Evolutionary conservation across 2,329 filamentous ascomycete species (phyloP).

Genomic region (Claviceps quebecensis): DNA sequence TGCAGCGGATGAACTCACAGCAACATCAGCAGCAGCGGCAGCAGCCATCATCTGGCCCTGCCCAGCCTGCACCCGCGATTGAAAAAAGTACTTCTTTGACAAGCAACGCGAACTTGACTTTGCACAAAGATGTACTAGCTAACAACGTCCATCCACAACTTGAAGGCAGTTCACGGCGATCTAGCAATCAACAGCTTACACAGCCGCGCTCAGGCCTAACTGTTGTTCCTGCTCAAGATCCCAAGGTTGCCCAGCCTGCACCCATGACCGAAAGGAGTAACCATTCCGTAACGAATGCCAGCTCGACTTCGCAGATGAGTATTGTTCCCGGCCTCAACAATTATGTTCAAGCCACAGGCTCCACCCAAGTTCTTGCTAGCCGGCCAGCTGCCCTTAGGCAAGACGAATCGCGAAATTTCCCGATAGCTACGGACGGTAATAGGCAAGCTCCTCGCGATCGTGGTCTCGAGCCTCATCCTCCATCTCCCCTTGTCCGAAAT

Average conservation of each 20-base stretch:
- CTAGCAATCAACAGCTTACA: neutral
- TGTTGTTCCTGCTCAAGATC: neutral
- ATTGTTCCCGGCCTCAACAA: slow-evolving; percentile 20
- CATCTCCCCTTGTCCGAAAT: slow-evolving; percentile 53
- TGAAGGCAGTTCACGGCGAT: neutral
- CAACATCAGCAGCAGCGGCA: neutral
- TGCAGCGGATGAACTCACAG: neutral
- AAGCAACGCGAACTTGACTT: slow-evolving; percentile 5
- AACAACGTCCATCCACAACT: neutral
- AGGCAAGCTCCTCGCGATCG: slow-evolving; percentile 10
- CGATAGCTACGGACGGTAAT: slow-evolving; percentile 6
- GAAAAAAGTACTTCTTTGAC: neutral
- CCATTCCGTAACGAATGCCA: slow-evolving; percentile 3
- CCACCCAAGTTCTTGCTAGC: slow-evolving; percentile 17
- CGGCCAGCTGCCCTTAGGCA: slow-evolving; percentile 21
- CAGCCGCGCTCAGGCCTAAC: neutral
- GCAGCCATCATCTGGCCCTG: neutral
- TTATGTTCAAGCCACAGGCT: slow-evolving; percentile 10
- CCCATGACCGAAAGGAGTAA: neutral
- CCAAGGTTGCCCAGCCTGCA: neutral
- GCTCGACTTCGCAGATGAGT: slow-evolving; percentile 7
- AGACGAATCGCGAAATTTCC: slow-evolving; percentile 18
- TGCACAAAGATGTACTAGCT: slow-evolving; percentile 1
- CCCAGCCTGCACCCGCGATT: neutral
- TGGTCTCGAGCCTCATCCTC: slow-evolving; percentile 20